Evolutionary conservation across 345 rosid genomes (phyloP).

Genomic region (Excoecaria agallocha): DNA sequence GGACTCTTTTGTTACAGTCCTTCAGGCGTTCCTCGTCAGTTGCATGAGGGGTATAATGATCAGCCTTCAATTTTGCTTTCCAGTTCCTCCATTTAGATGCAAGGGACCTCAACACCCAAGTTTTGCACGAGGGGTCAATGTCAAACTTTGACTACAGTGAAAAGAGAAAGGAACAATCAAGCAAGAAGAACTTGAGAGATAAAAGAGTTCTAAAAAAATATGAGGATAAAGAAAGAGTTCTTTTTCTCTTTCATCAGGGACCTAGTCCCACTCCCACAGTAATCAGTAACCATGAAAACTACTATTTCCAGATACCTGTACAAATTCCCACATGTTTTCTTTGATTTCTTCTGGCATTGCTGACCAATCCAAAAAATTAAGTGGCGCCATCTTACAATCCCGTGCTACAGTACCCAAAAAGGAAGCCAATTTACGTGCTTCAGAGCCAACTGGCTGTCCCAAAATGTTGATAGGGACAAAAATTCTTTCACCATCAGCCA

Average conservation of each 20-base stretch:
- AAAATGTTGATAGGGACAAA: constrained; percentile 23
- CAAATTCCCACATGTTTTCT: constrained; percentile 36
- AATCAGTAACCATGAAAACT: neutral
- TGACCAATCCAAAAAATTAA: constrained; percentile 28
- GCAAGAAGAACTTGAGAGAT: neutral
- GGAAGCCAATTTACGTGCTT: constrained; percentile 31
- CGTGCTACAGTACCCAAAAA: constrained; percentile 38
- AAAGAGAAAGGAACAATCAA: neutral
- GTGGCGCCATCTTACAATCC: constrained; percentile 38
- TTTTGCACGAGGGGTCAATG: constrained; percentile 25
- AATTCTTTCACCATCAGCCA: constrained; percentile 29
- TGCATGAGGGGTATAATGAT: constrained; percentile 29
- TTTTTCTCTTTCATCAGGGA: neutral
- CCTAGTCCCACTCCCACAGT: neutral
- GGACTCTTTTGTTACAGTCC: constrained; percentile 29
- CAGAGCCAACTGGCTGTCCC: constrained; percentile 41
- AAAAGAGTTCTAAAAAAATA: neutral
- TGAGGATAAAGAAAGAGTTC: neutral
- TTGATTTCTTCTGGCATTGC: constrained; percentile 28
- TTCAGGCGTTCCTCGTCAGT: constrained; percentile 39
- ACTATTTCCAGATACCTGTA: constrained; percentile 29
- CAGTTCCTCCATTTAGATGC: constrained; percentile 40
- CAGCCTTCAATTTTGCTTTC: constrained; percentile 35
- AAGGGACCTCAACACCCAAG: constrained; percentile 34
- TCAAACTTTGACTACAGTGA: constrained; percentile 34